Base-by-base conservation (phyloP, 176 grass and related monocot species). In the Carex kokanica region DNA sequence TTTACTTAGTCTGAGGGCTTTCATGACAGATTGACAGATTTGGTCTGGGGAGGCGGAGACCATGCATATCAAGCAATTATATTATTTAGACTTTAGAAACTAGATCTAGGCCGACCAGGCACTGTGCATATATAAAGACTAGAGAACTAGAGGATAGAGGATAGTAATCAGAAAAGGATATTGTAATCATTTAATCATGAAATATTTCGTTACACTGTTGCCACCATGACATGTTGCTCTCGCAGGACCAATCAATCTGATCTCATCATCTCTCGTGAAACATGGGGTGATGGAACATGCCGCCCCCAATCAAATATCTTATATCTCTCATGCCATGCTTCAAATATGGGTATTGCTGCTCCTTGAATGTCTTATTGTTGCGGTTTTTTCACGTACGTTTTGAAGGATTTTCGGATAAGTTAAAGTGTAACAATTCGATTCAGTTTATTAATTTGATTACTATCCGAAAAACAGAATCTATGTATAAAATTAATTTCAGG, bases 81-180 rank as follows among this genome's bases (percentile, higher is more conserved):
- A 45, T 45, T 45, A 45, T 45, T 49, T 49, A 40, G 36, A 27
- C 27, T 41, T 41, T 41, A 15, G 38, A 69, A 6, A 69, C 32
- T 69, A 69, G 32, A 69, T 69, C 65, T 69, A 69, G 32, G 31
- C 65, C 29, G 65, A 69, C 65, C 65, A 69, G 65, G 7, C 65
- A 69, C 65, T 18, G 31, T 68, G 32, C 14, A 20, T 8, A 21
- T 71, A 21, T 45, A 47, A 49, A 6, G 32, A 45, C 7, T 13
- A 36, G 29, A 16, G 45, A 36, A 36, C 65, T 40, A 71, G 18
- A 20, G 18, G n/a, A n/a, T n/a, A n/a, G n/a, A n/a, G n/a, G 6
- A 27, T 45, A 6, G 69, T 18, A 67, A 25, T 6, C 4, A 38
- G 41, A 49, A 25, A 74, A 74, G n/a, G 45, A 74, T 11, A 74